These are phyloP conservation scores for Cyberlindnera samutprakarnensis DNA, from an alignment of 805 yeast genomes.

Conservation along the genomic window DNA sequence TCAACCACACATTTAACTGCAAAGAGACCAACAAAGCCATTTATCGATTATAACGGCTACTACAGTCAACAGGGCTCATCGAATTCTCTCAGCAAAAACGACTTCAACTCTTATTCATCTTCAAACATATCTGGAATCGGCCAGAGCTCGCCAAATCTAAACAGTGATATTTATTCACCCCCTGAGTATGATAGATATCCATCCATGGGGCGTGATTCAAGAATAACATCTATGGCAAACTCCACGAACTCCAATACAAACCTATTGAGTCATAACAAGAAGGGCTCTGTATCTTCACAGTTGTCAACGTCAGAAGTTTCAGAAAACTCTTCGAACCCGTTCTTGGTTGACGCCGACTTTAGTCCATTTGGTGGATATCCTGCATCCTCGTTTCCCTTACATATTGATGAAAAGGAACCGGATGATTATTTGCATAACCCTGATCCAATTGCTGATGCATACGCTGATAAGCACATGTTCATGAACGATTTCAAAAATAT, in stretches of 20 bases:
- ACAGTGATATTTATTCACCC: constrained; percentile 31
- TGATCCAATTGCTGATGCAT: constrained; percentile 88
- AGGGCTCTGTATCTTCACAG: constrained; percentile 11
- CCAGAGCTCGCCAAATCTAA: constrained; percentile 5
- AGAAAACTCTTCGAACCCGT: constrained; percentile 29
- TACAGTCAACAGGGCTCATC: constrained; percentile 35
- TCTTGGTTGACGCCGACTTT: constrained; percentile 52
- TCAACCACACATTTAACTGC: constrained; percentile 16
- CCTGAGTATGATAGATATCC: constrained; percentile 67
- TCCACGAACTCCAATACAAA: constrained; percentile 29
- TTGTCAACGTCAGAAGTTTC: constrained; percentile 14
- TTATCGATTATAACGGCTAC: constrained; percentile 34
- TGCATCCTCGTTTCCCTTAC: constrained; percentile 83
- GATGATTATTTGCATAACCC: constrained; percentile 96
- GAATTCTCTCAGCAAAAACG: constrained; percentile 23
- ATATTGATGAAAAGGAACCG: constrained; percentile 86
- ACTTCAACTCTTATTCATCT: constrained; percentile 17
- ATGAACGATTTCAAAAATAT: constrained; percentile 54
- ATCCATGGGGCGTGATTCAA: constrained; percentile 28
- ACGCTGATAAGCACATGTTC: constrained; percentile 66
- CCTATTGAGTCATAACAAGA: constrained; percentile 10
- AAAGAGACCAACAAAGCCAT: constrained; percentile 24
- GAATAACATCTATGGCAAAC: constrained; percentile 45
- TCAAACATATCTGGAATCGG: constrained; percentile 17
- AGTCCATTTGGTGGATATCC: constrained; percentile 98